Base-by-base conservation (phyloP, 2,329 filamentous ascomycete genomes). In the Fusarium brachygibbosum region DNA sequence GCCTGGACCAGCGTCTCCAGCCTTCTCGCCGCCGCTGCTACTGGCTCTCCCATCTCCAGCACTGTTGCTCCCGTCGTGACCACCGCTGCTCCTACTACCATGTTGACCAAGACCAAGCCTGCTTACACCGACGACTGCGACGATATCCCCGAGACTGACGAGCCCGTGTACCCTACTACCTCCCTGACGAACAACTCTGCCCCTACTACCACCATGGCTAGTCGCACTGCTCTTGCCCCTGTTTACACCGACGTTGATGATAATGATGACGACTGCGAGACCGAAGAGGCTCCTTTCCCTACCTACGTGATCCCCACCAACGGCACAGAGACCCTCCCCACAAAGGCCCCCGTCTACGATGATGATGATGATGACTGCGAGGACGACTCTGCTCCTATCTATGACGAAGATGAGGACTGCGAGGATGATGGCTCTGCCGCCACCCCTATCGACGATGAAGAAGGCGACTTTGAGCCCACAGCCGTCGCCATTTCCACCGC, bases 1-100 rank as follows among this genome's bases (percentile, higher is more conserved):
- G 80, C 81, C 1, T 83, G 82, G 71, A 77, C 74, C 19, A 78
- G 76, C 23, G 78, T 83, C 17, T 76, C 76, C 16, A 75, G 75
- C 42, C 66, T 78, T 12, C 73, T 81, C 11, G 77, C 77, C 31
- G 76, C 74, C 2, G 76, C 74, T 6, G 73, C 68, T 4, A 75
- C 64, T 4, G 50, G 49, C 9, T 28, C 46, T 4, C 54, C 44
- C 2, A 29, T 49, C 3, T 46, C 65, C 9, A 54, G 54, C 31
- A 57, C 42, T 1, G 48, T 54, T 23, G 67, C 58, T 2, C 49
- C 58, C 6, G 54, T 16, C 25, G 58, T 50, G 41, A 58, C 65
- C 16, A 56, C 64, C 5, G 40, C 66, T 14, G 42, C 66, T 5
- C 45, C 56, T 5, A 54, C 56, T 35, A 69, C 68, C 21, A 34